These are phyloP conservation scores for Rhynchospora pubera DNA, from an alignment of 176 grass and related monocot genomes.

Conservation along the genomic window DNA sequence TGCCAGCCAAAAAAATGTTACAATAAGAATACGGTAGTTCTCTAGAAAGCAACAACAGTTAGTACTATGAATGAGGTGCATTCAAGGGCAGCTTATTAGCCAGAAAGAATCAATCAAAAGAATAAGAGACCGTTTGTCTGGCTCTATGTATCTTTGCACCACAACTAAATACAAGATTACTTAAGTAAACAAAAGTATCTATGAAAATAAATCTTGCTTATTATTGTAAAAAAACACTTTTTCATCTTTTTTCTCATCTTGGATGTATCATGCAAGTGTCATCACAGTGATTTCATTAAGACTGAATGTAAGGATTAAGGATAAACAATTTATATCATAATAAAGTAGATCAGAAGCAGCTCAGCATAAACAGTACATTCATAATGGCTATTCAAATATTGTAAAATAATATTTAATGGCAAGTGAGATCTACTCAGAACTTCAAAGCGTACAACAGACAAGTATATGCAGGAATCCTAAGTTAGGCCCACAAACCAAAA, in stretches of 20 bases:
- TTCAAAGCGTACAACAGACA: neutral
- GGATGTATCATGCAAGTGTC: neutral
- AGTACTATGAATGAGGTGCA: neutral
- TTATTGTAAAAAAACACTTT: neutral
- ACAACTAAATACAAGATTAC: conserved; percentile 27
- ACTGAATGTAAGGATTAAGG: neutral
- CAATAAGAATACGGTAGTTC: neutral
- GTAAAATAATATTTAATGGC: neutral
- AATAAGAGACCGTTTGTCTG: conserved; percentile 25
- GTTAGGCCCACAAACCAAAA: conserved; percentile 19
- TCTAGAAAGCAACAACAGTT: conserved; percentile 6
- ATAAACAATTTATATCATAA: neutral
- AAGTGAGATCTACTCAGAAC: neutral
- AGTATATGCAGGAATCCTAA: conserved; percentile 15
- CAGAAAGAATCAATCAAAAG: neutral
- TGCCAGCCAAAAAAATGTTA: neutral
- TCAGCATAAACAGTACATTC: neutral
- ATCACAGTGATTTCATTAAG: neutral
- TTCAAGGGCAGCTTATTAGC: too few relatives aligned
- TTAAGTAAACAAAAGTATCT: conserved; percentile 16
- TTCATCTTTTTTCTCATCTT: neutral
- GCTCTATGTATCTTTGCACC: conserved; percentile 11
- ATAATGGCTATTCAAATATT: neutral
- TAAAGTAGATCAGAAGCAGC: neutral
- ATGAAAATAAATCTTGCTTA: conserved; percentile 21